Conservation (phyloP, 306 rosid genomes). For the Cyclanthera cordifolia region DNA sequence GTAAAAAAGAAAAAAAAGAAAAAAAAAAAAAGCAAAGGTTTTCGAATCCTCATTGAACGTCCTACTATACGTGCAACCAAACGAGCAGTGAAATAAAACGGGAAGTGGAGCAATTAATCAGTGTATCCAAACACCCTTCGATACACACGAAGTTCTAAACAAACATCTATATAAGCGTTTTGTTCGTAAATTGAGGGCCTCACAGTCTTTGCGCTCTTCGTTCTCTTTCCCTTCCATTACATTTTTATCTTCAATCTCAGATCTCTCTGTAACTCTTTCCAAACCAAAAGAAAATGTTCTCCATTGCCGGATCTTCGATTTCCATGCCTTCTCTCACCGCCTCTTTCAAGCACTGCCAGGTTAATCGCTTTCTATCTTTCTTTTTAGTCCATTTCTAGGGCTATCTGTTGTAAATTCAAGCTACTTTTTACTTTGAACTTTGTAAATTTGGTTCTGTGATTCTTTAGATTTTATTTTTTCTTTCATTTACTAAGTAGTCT, state of each 20-base stretch:
- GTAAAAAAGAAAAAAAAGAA: too few relatives aligned
- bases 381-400: background rate
- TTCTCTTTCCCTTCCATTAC: background rate
- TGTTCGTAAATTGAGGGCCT: background rate
- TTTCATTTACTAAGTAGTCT: background rate
- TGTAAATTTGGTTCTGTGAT: background rate
- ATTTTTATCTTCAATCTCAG: slow-evolving; percentile 3
- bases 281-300: background rate
- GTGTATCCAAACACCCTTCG: slow-evolving; percentile 12
- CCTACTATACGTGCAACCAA: background rate
- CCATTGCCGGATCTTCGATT: slow-evolving; percentile 11
- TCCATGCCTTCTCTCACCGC: slow-evolving; percentile 2
- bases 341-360: background rate
- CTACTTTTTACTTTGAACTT: background rate
- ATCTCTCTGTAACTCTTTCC: slow-evolving; percentile 8
- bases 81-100: background rate
- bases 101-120: background rate
- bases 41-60: background rate
- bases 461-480: background rate
- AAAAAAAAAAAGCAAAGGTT: too few relatives aligned
- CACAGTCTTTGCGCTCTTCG: slow-evolving; percentile 14
- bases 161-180: slow-evolving; percentile 7
- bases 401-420: background rate
- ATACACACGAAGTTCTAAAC: slow-evolving; percentile 9
- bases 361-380: background rate